Base-by-base conservation (phyloP, 345 rosid genomes). In the Eucalyptus leucophloia region DNA sequence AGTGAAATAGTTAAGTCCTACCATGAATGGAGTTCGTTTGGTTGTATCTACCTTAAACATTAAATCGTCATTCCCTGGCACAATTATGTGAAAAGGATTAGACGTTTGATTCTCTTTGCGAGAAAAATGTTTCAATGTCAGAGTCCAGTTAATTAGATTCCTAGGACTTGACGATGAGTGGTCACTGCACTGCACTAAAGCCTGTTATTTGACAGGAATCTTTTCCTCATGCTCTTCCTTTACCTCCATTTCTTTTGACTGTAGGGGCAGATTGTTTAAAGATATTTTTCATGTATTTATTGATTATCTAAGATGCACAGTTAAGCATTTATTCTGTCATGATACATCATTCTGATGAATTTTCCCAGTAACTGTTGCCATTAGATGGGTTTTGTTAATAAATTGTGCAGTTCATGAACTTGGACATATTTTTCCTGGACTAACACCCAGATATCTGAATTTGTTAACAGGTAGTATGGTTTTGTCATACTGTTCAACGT, bases 401-500 rank as follows among this genome's bases (percentile, higher is more conserved):
- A 53, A 42, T 69, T 87, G 47, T 51, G 89, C 34, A 65, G 69
- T 50, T 53, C 56, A 24, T 50, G 86, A 51, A 77, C 85, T 49
- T 1, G 42, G 92, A 50, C 87, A 88, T 5, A 72, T 18, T 19
- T 72, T 72, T 72, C 45, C 45, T 72, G 82, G 82, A 72, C 82
- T 72, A 37, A 72, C 24, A 11, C 82, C 44, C 42, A 34, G 11
- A 34, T 7, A 72, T 34, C 7, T 4, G 12, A 34, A 34, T 17
- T 28, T 37, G 86, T 54, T 56, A 16, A 54, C 95, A 98, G 99
- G 77, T 94, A 90, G 89, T 96, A 94, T 90, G 93, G 97, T 37
- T 67, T 94, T 91, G 95, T 98, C 82, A 91, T 95, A 81, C 32
- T 95, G 4, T 96, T 95, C 89, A 98, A 98, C 54, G 93, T 96